These are phyloP conservation scores for Penicillium manginii DNA, from an alignment of 495 filamentous ascomycete species.

Conservation along the genomic window DNA sequence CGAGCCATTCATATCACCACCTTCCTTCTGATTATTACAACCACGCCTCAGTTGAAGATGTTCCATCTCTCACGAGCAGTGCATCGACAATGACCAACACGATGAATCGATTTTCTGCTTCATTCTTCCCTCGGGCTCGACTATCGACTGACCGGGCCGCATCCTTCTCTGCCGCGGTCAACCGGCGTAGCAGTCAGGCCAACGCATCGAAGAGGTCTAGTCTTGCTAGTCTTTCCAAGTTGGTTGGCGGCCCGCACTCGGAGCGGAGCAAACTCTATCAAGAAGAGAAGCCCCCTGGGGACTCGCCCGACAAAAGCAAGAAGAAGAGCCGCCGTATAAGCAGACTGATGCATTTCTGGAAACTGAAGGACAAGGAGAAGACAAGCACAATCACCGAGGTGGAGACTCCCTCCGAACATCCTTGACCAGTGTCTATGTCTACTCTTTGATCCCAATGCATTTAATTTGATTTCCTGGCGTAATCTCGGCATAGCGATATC, in stretches of 20 bases:
- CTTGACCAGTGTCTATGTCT: constrained; percentile 22
- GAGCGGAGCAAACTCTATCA: constrained; percentile 82
- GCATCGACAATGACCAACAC: constrained; percentile 80
- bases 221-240: constrained; percentile 80
- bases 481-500: constrained; percentile 40
- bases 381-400: constrained; percentile 21
- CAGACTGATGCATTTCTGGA: constrained; percentile 85
- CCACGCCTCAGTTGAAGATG: constrained; percentile 82
- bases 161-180: constrained; percentile 68
- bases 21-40: constrained; percentile 59
- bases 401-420: constrained; percentile 27
- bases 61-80: constrained; percentile 84
- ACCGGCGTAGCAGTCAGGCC: constrained; percentile 56
- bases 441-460: constrained; percentile 27
- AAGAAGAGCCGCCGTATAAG: constrained; percentile 76
- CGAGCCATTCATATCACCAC: constrained; percentile 57
- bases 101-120: constrained; percentile 50
- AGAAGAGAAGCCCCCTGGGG: constrained; percentile 63
- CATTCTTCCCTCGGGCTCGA: constrained; percentile 48
- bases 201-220: constrained; percentile 70
- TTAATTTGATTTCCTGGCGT: constrained; percentile 33
- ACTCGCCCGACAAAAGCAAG: constrained; percentile 64
- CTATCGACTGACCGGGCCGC: constrained; percentile 64
- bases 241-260: constrained; percentile 76
- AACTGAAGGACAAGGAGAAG: constrained; percentile 57